Evolutionary conservation across 164 flowering plant species (phyloP).

Genomic region (Aristolochia fimbriata): DNA sequence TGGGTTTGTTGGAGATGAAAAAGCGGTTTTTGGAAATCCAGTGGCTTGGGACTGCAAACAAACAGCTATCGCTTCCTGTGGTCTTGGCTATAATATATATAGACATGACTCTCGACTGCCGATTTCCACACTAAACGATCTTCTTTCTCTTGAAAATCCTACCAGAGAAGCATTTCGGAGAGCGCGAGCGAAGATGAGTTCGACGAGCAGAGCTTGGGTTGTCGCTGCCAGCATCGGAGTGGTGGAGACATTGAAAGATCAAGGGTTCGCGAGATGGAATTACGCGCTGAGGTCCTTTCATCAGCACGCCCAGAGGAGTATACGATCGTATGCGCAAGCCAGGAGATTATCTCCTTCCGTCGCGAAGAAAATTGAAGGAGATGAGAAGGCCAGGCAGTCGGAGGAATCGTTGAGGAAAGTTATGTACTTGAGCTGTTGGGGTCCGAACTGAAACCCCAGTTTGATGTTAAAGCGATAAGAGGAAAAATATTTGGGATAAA

Average conservation of each 20-base stretch:
- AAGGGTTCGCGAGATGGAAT: conserved; percentile 16
- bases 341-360: conserved; percentile 2
- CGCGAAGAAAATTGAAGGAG: background rate
- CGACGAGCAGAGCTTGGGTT: conserved; percentile 14
- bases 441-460: conserved; percentile 24
- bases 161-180: too few relatives aligned
- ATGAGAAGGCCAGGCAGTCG: conserved; percentile 9
- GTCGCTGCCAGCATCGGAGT: conserved; percentile 14
- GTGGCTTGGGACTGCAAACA: too few relatives aligned
- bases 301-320: conserved; percentile 7
- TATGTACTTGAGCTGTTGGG: conserved; percentile 53
- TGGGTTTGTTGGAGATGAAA: too few relatives aligned
- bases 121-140: too few relatives aligned
- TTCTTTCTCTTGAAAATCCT: background rate
- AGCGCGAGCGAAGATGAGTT: conserved; percentile 5
- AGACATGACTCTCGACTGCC: too few relatives aligned
- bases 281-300: conserved; percentile 5
- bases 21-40: too few relatives aligned
- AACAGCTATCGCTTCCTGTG: too few relatives aligned
- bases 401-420: conserved; percentile 35
- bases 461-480: too few relatives aligned
- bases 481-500: too few relatives aligned
- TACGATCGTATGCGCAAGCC: conserved; percentile 5
- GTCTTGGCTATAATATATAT: too few relatives aligned
- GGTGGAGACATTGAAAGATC: conserved; percentile 16